phyloP scores from a whole-genome alignment of 805 yeast species.

The Pichia occidentalis region DNA sequence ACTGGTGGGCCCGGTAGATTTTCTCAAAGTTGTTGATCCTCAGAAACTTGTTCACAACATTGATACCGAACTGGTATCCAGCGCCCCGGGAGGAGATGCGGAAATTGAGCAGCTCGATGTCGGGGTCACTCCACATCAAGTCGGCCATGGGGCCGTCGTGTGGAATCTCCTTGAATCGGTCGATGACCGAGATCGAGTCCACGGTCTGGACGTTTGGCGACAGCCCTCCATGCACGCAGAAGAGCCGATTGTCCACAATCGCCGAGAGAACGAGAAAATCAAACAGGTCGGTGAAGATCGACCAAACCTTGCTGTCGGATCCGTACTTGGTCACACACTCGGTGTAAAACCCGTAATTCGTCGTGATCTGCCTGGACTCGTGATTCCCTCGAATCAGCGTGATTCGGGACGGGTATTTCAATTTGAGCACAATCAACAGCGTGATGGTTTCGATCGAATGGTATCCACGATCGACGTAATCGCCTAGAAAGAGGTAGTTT shows the following conservation, averaged over 20 bases:
- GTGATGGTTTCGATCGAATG: constrained; percentile 91
- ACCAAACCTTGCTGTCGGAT: constrained; percentile 68
- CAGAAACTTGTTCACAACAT: constrained; percentile 82
- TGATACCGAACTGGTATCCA: constrained; percentile 91
- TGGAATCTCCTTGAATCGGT: constrained; percentile 90
- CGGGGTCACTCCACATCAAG: constrained; percentile 97
- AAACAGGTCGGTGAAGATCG: constrained; percentile 82
- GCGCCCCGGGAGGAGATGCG: constrained; percentile 94
- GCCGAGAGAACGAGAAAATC: constrained; percentile 87
- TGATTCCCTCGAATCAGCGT: constrained; percentile 89
- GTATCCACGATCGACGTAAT: constrained; percentile 93
- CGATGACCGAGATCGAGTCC: constrained; percentile 86
- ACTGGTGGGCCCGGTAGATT: constrained; percentile 89
- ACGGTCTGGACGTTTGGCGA: constrained; percentile 93
- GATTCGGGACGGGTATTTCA: constrained; percentile 82
- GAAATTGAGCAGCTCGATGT: constrained; percentile 71
- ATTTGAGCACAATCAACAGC: constrained; percentile 69
- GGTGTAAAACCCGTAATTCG: constrained; percentile 93
- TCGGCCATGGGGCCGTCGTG: constrained; percentile 99
- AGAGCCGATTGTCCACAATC: constrained; percentile 81
- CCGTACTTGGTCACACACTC: constrained; percentile 92
- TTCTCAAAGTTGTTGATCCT: constrained; percentile 71
- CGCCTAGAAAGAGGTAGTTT: constrained; percentile 88
- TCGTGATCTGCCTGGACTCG: constrained; percentile 94
- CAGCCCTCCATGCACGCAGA: constrained; percentile 95